A percentile compares a stretch with the other conserved stretches of the same genome.
Evolutionary conservation across 208 protist species (phyloP).

Genomic region (Porcisia hertigi): DNA sequence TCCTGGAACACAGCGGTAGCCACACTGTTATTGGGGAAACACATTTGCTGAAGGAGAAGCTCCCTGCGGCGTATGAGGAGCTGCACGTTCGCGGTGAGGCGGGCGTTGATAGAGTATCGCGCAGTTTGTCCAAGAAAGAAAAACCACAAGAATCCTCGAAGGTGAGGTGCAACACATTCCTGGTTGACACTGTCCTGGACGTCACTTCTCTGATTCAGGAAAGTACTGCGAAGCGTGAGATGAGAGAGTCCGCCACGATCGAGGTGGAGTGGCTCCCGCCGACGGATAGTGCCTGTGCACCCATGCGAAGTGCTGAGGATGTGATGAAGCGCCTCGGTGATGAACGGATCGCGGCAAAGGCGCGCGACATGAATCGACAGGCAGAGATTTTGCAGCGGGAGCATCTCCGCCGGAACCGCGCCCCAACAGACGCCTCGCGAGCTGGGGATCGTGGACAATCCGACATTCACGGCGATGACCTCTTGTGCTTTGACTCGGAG

Average conservation of each 20-base stretch:
- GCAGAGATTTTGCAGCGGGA: constrained; percentile 28
- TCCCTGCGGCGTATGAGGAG: constrained; percentile 53
- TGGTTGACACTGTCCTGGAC: constrained; percentile 45
- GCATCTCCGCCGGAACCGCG: constrained; percentile 24
- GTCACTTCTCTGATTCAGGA: constrained; percentile 7
- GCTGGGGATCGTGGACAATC: not conserved
- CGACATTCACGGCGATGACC: constrained; percentile 25
- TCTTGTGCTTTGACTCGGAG: constrained; percentile 65
- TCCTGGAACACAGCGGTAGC: constrained; percentile 76
- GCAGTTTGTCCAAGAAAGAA: not conserved
- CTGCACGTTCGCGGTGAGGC: constrained; percentile 35
- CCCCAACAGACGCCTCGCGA: not conserved
- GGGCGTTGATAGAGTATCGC: constrained; percentile 25
- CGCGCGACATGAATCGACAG: constrained; percentile 16
- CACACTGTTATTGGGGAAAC: constrained; percentile 63
- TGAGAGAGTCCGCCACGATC: not conserved
- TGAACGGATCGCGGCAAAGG: constrained; percentile 9
- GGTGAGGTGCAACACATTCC: constrained; percentile 32
- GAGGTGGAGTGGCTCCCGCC: constrained; percentile 28
- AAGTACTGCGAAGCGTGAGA: not conserved
- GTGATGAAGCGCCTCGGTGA: constrained; percentile 30
- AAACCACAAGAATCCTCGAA: not conserved
- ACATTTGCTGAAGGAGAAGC: constrained; percentile 50
- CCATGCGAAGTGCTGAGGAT: constrained; percentile 36
- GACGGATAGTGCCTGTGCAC: constrained; percentile 8